Evolutionary conservation across 768 basidiomycete genomes (phyloP).

Genomic region (Leucosporidium yakuticum): DNA sequence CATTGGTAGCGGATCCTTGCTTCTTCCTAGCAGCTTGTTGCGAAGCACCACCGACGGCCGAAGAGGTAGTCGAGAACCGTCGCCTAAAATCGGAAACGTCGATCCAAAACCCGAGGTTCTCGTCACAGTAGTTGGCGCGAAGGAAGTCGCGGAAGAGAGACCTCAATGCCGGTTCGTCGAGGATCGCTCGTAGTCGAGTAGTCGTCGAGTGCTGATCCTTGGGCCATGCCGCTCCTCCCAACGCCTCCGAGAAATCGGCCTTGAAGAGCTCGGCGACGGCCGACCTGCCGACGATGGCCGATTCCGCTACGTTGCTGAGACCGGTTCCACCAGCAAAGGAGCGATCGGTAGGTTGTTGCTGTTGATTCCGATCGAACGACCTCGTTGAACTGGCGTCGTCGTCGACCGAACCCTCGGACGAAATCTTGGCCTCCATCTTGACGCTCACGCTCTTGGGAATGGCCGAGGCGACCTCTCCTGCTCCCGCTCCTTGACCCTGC

Average conservation of each 20-base stretch:
- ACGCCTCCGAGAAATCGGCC: constrained; percentile 18
- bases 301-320: constrained; percentile 24
- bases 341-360: constrained; percentile 4
- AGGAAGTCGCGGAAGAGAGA: constrained; percentile 91
- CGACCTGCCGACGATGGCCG: constrained; percentile 18
- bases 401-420: constrained; percentile 15
- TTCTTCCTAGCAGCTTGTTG: constrained; percentile 18
- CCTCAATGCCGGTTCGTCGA: constrained; percentile 84
- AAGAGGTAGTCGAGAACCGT: constrained; percentile 91
- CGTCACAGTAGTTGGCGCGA: constrained; percentile 91
- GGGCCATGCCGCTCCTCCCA: constrained; percentile 33
- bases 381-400: constrained; percentile 15
- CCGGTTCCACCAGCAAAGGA: constrained; percentile 23
- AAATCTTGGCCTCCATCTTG: constrained; percentile 8
- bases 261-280: constrained; percentile 37
- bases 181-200: constrained; percentile 79
- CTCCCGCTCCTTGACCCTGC: constrained; percentile 54
- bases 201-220: constrained; percentile 77
- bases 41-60: constrained; percentile 55
- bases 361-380: not conserved
- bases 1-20: constrained; percentile 41
- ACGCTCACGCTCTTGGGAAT: constrained; percentile 50
- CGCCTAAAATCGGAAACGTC: constrained; percentile 96
- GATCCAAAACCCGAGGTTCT: constrained; percentile 94
- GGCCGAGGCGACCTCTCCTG: constrained; percentile 65